These are phyloP conservation scores for Citeromyces hawaiiensis DNA, from an alignment of 1,139 yeast genomes.

Conservation along the genomic window DNA sequence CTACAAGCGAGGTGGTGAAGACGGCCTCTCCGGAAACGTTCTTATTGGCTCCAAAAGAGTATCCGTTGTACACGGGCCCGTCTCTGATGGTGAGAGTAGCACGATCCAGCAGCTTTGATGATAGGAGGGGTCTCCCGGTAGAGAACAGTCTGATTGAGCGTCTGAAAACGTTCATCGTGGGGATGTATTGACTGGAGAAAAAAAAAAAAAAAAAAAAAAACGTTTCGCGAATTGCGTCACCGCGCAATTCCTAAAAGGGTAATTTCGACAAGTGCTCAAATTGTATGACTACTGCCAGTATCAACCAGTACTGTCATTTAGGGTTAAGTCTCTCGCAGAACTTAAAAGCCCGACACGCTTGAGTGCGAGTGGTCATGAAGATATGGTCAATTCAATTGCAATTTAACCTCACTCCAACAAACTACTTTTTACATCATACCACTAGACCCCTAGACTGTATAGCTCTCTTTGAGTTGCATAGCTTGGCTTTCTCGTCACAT, in stretches of 20 bases:
- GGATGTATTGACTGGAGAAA: slow-evolving; percentile 3
- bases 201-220: not conserved
- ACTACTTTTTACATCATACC: too few relatives aligned
- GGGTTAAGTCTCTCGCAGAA: too few relatives aligned
- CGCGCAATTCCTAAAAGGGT: slow-evolving; percentile 3
- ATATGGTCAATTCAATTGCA: too few relatives aligned
- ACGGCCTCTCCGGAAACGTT: slow-evolving; percentile 95
- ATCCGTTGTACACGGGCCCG: slow-evolving; percentile 89
- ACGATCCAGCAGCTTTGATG: slow-evolving; percentile 35
- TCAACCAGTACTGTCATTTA: too few relatives aligned
- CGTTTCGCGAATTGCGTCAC: not conserved
- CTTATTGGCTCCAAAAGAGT: slow-evolving; percentile 88
- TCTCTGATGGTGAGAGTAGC: slow-evolving; percentile 86
- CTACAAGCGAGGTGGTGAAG: slow-evolving; percentile 92
- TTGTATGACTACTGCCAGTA: too few relatives aligned
- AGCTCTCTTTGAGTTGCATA: too few relatives aligned
- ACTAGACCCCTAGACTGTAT: too few relatives aligned
- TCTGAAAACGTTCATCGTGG: slow-evolving; percentile 4
- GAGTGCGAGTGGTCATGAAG: too few relatives aligned
- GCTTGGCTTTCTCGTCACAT: too few relatives aligned
- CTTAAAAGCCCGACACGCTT: too few relatives aligned
- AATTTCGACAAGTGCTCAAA: too few relatives aligned
- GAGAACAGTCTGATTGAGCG: slow-evolving; percentile 1
- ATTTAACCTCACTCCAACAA: too few relatives aligned
- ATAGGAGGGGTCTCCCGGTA: slow-evolving; percentile 6